phyloP scores from a whole-genome alignment of 371 early-diverging fungal species.

The Mortierella sp. region DNA sequence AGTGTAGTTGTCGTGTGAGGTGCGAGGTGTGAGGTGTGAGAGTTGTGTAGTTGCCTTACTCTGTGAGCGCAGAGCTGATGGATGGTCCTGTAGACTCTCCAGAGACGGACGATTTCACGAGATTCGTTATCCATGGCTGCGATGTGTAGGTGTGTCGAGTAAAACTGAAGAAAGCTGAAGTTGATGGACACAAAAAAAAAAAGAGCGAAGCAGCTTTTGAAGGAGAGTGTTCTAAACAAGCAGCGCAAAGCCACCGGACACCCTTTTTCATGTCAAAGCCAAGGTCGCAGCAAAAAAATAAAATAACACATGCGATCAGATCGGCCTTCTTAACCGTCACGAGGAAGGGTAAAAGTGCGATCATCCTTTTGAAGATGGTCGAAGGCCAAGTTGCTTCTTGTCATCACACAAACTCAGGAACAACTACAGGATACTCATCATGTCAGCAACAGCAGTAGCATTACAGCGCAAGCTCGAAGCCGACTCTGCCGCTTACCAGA shows the following conservation, averaged over 20 bases:
- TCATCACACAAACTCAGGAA: not conserved
- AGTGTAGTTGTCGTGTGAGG: no score
- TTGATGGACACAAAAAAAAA: not conserved
- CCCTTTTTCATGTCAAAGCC: no score
- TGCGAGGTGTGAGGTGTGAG: no score
- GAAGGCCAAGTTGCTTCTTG: not conserved
- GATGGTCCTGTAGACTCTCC: conserved; percentile 90
- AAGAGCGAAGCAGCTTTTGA: not conserved
- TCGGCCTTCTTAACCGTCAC: conserved; percentile 13
- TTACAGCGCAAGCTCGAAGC: conserved; percentile 72
- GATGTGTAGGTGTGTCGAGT: not conserved
- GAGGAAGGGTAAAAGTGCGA: not conserved
- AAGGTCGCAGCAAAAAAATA: not conserved
- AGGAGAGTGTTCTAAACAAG: not conserved
- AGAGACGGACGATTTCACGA: conserved; percentile 80
- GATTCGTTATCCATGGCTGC: conserved; percentile 67
- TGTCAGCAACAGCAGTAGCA: conserved; percentile 50
- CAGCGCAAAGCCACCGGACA: not conserved
- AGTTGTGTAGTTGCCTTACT: conserved; percentile 63
- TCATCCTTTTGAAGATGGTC: not conserved
- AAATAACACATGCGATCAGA: conserved; percentile 1
- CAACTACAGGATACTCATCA: conserved; percentile 14
- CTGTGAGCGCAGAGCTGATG: conserved; percentile 92
- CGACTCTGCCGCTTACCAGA: conserved; percentile 73
- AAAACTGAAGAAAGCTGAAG: not conserved